These are phyloP conservation scores for Metschnikowia chrysomelidarum DNA, from an alignment of 805 yeast species.

Conservation along the genomic window DNA sequence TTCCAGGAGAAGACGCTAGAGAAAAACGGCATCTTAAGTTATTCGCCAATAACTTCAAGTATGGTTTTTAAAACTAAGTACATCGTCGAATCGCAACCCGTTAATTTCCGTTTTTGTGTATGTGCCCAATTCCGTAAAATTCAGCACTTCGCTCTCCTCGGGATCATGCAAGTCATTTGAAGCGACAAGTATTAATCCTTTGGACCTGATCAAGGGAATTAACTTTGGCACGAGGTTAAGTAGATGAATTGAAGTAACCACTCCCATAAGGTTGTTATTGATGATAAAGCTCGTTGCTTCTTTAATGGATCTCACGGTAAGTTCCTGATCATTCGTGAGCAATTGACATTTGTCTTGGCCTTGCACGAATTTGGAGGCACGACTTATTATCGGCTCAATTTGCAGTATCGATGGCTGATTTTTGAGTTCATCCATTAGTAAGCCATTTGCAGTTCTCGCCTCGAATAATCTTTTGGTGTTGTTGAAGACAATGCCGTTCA, in stretches of 20 bases:
- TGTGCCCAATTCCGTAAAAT: slow-evolving; percentile 33
- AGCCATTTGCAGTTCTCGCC: slow-evolving; percentile 41
- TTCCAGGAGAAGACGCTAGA: slow-evolving; percentile 13
- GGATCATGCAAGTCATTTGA: slow-evolving; percentile 40
- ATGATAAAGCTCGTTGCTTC: slow-evolving; percentile 81
- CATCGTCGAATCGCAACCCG: slow-evolving; percentile 63
- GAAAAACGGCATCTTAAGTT: not conserved
- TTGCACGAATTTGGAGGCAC: slow-evolving; percentile 4
- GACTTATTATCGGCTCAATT: not conserved
- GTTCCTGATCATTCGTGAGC: slow-evolving; percentile 35
- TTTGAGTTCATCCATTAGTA: slow-evolving; percentile 27
- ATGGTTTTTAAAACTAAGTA: slow-evolving; percentile 65
- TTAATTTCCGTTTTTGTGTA: slow-evolving; percentile 52
- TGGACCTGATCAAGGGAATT: slow-evolving; percentile 68
- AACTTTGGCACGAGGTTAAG: slow-evolving; percentile 72
- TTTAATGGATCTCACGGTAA: slow-evolving; percentile 63
- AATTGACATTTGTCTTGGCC: slow-evolving; percentile 18
- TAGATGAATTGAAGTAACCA: slow-evolving; percentile 71
- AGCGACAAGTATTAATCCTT: slow-evolving; percentile 84
- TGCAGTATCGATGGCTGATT: slow-evolving; percentile 5
- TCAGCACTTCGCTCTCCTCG: slow-evolving; percentile 19
- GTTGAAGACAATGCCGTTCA: slow-evolving; percentile 59
- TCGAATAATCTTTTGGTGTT: slow-evolving; percentile 29
- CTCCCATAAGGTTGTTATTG: slow-evolving; percentile 79
- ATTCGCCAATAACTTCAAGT: slow-evolving; percentile 10